These are phyloP conservation scores for Bruguiera sexangula DNA, from an alignment of 345 rosid species.

Conservation along the genomic window DNA sequence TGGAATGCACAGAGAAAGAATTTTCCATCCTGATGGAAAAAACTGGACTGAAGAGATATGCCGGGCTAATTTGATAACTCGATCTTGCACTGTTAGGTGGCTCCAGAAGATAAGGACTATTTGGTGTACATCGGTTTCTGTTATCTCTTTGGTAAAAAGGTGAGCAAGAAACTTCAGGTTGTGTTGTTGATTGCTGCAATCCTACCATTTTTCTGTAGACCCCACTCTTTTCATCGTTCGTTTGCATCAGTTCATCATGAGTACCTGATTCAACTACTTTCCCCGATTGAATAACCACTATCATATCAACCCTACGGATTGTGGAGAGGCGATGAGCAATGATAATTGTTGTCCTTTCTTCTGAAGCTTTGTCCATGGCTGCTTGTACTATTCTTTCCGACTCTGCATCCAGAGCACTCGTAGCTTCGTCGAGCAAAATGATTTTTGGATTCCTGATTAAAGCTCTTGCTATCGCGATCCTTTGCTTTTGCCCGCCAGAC, in stretches of 20 bases:
- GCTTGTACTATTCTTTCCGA: slow-evolving; percentile 50
- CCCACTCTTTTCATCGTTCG: slow-evolving; percentile 33
- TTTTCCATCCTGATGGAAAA: slow-evolving; percentile 25
- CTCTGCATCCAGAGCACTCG: slow-evolving; percentile 52
- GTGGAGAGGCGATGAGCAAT: slow-evolving; percentile 54
- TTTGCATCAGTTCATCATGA: slow-evolving; percentile 43
- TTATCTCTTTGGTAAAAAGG: slow-evolving; percentile 6
- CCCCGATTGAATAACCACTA: slow-evolving; percentile 43
- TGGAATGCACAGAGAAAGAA: slow-evolving; percentile 9
- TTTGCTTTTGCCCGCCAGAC: slow-evolving; percentile 60
- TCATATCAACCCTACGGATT: slow-evolving; percentile 38
- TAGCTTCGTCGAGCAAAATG: slow-evolving; percentile 38
- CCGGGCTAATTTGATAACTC: slow-evolving; percentile 31
- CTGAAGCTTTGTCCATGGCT: slow-evolving; percentile 48
- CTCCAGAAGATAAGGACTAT: slow-evolving; percentile 10
- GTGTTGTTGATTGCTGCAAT: slow-evolving; percentile 30
- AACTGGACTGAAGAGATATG: slow-evolving; percentile 27
- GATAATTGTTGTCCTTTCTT: slow-evolving; percentile 46
- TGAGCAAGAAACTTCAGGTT: slow-evolving; percentile 12
- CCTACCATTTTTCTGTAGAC: slow-evolving; percentile 42
- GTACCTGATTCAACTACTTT: slow-evolving; percentile 48
- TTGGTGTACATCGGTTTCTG: not conserved
- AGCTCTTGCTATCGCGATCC: slow-evolving; percentile 62
- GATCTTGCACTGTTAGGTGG: slow-evolving; percentile 17
- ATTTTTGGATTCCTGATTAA: slow-evolving; percentile 46